Conservation (phyloP, 2,329 filamentous ascomycete species). For the Hypoxylon sp. region DNA sequence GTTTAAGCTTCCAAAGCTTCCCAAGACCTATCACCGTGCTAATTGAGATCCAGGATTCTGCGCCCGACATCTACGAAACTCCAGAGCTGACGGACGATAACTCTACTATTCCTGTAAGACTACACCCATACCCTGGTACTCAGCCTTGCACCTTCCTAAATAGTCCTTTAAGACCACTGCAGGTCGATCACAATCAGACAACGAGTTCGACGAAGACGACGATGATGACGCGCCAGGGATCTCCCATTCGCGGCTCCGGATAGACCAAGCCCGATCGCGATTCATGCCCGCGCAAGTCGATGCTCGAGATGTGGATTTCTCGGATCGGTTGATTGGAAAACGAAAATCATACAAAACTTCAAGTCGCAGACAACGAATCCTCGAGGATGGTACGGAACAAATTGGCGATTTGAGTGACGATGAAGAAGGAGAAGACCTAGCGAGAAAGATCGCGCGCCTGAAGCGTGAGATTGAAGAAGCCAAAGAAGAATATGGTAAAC, state of each 20-base stretch:
- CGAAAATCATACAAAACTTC: constrained; percentile 86
- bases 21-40: constrained; percentile 41
- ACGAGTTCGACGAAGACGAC: constrained; percentile 72
- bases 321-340: constrained; percentile 86
- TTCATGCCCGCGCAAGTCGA: constrained; percentile 84
- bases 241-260: constrained; percentile 80
- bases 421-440: constrained; percentile 78
- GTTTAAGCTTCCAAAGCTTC: constrained; percentile 13
- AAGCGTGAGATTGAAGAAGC: constrained; percentile 73
- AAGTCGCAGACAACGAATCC: constrained; percentile 73
- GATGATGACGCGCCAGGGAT: constrained; percentile 76
- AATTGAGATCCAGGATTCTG: constrained; percentile 75
- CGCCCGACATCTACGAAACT: constrained; percentile 96
- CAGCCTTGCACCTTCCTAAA: constrained; percentile 30
- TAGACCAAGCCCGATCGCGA: constrained; percentile 81
- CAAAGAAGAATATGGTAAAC: constrained; percentile 69
- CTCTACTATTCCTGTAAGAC: constrained; percentile 82
- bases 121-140: not conserved
- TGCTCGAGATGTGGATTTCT: constrained; percentile 85
- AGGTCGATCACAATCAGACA: constrained; percentile 69
- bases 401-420: constrained; percentile 80
- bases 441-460: constrained; percentile 83
- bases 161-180: constrained; percentile 63
- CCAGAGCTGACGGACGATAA: constrained; percentile 91
- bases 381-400: constrained; percentile 74